A percentile compares a stretch with the other conserved stretches of the same genome.
These are phyloP conservation scores for Trichosporon inkin DNA, from an alignment of 1,284 basidiomycete species.

Conservation along the genomic window DNA sequence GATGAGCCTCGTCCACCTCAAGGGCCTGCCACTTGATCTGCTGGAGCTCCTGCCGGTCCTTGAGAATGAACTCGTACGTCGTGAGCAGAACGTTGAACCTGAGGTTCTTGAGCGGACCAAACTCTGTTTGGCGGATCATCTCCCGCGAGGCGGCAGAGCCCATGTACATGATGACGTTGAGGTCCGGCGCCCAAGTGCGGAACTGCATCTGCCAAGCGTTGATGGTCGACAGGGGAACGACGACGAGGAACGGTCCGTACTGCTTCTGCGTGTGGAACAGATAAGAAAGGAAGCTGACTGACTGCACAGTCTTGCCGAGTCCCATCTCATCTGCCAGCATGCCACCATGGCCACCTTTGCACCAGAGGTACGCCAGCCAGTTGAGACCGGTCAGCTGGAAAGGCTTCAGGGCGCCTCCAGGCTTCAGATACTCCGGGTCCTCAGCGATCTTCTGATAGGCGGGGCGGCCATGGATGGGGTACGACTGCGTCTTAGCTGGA, in stretches of 20 bases:
- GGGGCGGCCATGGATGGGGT: constrained; percentile 69
- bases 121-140: constrained; percentile 89
- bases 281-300: constrained; percentile 90
- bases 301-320: constrained; percentile 96
- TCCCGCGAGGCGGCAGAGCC: constrained; percentile 84
- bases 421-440: constrained; percentile 84
- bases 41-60: constrained; percentile 81
- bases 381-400: constrained; percentile 98
- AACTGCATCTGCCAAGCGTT: constrained; percentile 98
- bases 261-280: constrained; percentile 90
- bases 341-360: constrained; percentile 80
- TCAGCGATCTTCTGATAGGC: constrained; percentile 78
- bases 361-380: constrained; percentile 97
- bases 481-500: constrained; percentile 76
- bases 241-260: constrained; percentile 95
- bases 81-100: constrained; percentile 97
- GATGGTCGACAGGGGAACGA: constrained; percentile 96
- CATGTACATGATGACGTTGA: constrained; percentile 96
- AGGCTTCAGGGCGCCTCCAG: constrained; percentile 86
- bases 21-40: constrained; percentile 97
- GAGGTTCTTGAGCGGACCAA: constrained; percentile 71
- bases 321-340: constrained; percentile 98
- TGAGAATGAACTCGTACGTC: constrained; percentile 93
- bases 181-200: constrained; percentile 88
- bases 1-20: constrained; percentile 97